Base-by-base conservation (phyloP, 2,329 filamentous ascomycete species). In the Fragosphaeria purpurea region DNA sequence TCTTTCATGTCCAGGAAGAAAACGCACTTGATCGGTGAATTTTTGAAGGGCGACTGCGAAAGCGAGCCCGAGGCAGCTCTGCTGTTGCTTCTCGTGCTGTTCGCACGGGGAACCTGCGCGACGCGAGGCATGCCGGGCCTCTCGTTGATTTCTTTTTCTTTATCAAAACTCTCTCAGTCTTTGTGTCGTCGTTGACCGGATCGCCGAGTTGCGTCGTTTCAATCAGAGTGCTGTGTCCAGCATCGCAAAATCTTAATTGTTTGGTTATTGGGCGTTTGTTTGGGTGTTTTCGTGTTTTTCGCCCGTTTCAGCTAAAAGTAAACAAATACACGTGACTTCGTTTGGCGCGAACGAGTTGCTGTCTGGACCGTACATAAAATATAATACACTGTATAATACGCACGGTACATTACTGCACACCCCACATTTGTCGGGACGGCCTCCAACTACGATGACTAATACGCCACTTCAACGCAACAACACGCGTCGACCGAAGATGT, bases 21-120 rank as follows among this genome's bases (percentile, higher is more conserved):
- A 53, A 68, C 74, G 63, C 68, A 80, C 76, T 79, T 80, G 50
- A 79, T 63, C 5, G 75, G 73, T 32, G 76, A 76, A 58, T 78
- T 79, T 64, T 78, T 79, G 64, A 76, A 79, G 5, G 77, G 76
- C 30, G 77, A 79, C 44, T 68, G 67, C 34, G 69, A 58, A 46
- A 69, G 60, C 13, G 74, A 71, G 50, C 70, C 72, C 37, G 75
- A 74, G 13, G 70, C 68, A 41, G 69, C 67, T 63, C 72, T 72
- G 61, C 65, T 68, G 49, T 62, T 56, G 48, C 56, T 56, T 12
- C 52, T 41, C 39, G 56, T 56, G 53, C 56, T 70, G 59, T 70
- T 73, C 48, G 72, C 64, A 57, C 77, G 76, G 56, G 75, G 71
- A 37, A 65, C 69, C 60, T 80, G 75, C 52, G 76, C 73, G 57